phyloP scores from a whole-genome alignment of 2,329 filamentous ascomycete species.

The Fusarium solani-melongenae region DNA sequence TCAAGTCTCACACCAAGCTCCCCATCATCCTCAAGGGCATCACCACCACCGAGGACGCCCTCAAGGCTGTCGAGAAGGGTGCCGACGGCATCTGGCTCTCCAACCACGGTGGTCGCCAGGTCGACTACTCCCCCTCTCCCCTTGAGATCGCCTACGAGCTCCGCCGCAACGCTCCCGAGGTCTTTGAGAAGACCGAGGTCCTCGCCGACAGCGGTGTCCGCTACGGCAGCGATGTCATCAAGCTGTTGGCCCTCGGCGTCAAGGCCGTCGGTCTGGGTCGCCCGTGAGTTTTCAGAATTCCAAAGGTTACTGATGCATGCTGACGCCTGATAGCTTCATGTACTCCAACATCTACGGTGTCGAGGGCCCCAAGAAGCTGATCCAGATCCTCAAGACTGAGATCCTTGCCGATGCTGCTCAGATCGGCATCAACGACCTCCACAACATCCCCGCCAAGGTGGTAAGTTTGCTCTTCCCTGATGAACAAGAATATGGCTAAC shows the following conservation, averaged over 20 bases:
- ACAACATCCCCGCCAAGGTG: slow-evolving; percentile 37
- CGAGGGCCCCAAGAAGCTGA: slow-evolving; percentile 58
- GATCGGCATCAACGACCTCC: slow-evolving; percentile 45
- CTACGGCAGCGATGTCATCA: slow-evolving; percentile 53
- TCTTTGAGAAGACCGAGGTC: slow-evolving; percentile 50
- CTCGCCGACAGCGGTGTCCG: slow-evolving; percentile 53
- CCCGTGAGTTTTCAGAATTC: slow-evolving; percentile 22
- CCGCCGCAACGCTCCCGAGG: slow-evolving; percentile 51
- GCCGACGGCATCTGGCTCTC: slow-evolving; percentile 53
- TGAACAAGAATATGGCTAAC: neutral
- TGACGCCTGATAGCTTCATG: slow-evolving; percentile 50
- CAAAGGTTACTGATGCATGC: accelerated
- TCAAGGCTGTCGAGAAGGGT: slow-evolving; percentile 46
- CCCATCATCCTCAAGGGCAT: slow-evolving; percentile 54
- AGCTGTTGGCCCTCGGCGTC: slow-evolving; percentile 53
- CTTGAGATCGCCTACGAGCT: slow-evolving; percentile 45
- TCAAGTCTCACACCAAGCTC: slow-evolving; percentile 47
- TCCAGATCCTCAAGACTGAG: slow-evolving; percentile 61
- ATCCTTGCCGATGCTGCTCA: slow-evolving; percentile 51
- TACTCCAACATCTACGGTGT: slow-evolving; percentile 62
- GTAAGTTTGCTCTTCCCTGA: slow-evolving; percentile 9
- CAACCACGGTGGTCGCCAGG: slow-evolving; percentile 56
- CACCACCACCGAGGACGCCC: slow-evolving; percentile 52
- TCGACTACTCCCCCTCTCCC: slow-evolving; percentile 47
- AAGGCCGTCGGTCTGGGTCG: slow-evolving; percentile 57